Percentiles rank a stretch among this genome's conserved stretches.
These are phyloP conservation scores for Phialophora expanda DNA, from an alignment of 2,329 filamentous ascomycete genomes.

Conservation along the genomic window DNA sequence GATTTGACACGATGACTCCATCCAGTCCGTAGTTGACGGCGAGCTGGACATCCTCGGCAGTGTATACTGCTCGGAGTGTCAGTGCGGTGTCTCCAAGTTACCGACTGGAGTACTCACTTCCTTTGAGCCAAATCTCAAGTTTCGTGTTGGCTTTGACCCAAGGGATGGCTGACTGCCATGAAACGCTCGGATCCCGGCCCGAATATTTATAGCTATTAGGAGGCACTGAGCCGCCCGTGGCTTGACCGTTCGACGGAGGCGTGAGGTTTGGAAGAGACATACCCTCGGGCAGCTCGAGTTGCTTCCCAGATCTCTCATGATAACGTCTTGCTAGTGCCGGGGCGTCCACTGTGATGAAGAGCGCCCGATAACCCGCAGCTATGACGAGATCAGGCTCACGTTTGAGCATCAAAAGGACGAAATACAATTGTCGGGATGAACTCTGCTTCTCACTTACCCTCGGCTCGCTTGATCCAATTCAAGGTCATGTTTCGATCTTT, in stretches of 20 bases:
- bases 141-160: constrained; percentile 53
- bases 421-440: no score
- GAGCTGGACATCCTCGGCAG: constrained; percentile 26
- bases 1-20: constrained; percentile 31
- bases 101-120: constrained; percentile 39
- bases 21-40: constrained; percentile 27
- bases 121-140: constrained; percentile 38
- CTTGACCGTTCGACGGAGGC: neutral
- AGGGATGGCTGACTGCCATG: constrained; percentile 58
- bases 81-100: constrained; percentile 32
- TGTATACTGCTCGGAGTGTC: constrained; percentile 2
- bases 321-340: constrained; percentile 60
- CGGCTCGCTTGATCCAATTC: constrained; percentile 47
- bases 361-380: constrained; percentile 58
- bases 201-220: constrained; percentile 19
- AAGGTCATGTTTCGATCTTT: constrained; percentile 47
- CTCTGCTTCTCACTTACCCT: neutral
- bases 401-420: no score
- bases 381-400: neutral
- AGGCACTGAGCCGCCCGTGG: neutral
- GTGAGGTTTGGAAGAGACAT: constrained; percentile 53
- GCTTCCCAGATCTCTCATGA: constrained; percentile 58
- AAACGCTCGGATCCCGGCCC: constrained; percentile 48
- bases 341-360: constrained; percentile 62
- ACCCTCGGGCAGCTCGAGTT: constrained; percentile 48